phyloP scores from a whole-genome alignment of 371 early-diverging fungal species.

The Umbelopsis sp. region DNA sequence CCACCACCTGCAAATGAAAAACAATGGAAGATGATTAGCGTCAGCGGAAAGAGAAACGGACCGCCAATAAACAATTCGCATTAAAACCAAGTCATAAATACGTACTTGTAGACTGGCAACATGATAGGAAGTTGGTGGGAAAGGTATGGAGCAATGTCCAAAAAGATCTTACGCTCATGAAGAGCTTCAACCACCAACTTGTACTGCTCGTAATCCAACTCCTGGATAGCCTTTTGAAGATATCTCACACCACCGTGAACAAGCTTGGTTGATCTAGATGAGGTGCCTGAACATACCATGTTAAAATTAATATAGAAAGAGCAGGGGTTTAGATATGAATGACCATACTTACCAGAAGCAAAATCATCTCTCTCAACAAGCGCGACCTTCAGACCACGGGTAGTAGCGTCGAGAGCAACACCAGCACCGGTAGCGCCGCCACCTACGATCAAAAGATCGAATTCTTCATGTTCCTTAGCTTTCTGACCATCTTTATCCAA shows the following conservation, averaged over 20 bases:
- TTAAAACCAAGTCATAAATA: conserved; percentile 33
- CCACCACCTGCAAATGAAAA: conserved; percentile 72
- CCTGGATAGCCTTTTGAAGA: conserved; percentile 97
- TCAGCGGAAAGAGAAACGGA: neutral
- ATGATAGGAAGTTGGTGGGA: conserved; percentile 94
- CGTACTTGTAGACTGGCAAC: conserved; percentile 91
- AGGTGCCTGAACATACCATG: conserved; percentile 70
- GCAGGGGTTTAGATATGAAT: neutral
- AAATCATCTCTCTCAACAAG: conserved; percentile 98
- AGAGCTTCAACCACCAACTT: conserved; percentile 97
- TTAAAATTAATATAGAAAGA: neutral
- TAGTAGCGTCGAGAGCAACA: conserved; percentile 96
- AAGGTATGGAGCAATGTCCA: conserved; percentile 97
- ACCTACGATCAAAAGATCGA: conserved; percentile 96
- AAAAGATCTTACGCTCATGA: conserved; percentile 93
- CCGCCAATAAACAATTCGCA: conserved; percentile 15
- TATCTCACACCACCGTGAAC: conserved; percentile 99
- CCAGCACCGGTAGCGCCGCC: conserved; percentile 99
- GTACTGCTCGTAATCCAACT: conserved; percentile 96
- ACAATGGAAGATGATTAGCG: neutral
- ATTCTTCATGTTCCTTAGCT: conserved; percentile 51
- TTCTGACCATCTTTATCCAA: conserved; percentile 42
- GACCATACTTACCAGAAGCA: conserved; percentile 68
- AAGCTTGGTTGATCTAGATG: conserved; percentile 97
- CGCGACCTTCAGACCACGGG: conserved; percentile 96